Evolutionary conservation across 495 filamentous ascomycete species (phyloP), one percentile per base, ranked within the genome.

Genomic region (Neurospora discreta): DNA sequence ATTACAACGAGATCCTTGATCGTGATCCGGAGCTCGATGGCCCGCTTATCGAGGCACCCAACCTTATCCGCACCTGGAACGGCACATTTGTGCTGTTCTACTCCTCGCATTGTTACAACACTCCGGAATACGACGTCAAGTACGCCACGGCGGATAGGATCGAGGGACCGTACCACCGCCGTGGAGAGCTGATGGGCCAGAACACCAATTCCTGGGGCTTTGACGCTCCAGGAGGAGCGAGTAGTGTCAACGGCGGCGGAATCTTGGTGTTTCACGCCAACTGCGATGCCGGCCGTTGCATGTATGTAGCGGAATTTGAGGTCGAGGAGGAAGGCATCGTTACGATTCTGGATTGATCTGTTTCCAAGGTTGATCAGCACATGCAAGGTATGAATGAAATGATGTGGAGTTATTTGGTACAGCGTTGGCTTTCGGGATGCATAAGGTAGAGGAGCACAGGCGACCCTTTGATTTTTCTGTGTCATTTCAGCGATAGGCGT

Each of bases 51-150:
- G 89, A 91, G 78, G 89, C 89, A 10, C 89, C 89, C 1, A 83
- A 81, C 43, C 72, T 90, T 33, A 79, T 87, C 7, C 78, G 82
- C 70, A 75, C 80, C 10, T 79, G 71, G 10, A 81, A 81, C 43
- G 86, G 85, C 1, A 84, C 78, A 13, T 90, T 87, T 75, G 82
- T 86, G 69, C 77, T 91, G 6, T 90, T 89, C 71, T 91, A 87
- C 77, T 87, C 86, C 58, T 85, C 84, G 1, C 85, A 89, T 72
- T 88, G 85, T 75, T 90, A 80, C 73, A 85, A 81, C 0, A 83
- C 82, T 52, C 76, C 77, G 1, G 74, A 80, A 13, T 90, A 90
- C 72, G 85, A 89, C 72, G 79, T 87, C 46, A 83, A 83, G 70
- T 89, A 85, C 75, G 87, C 87, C 3, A 85, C 83, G 58, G 80